Conservation (phyloP, 345 rosid genomes). For the Pistacia integerrima region DNA sequence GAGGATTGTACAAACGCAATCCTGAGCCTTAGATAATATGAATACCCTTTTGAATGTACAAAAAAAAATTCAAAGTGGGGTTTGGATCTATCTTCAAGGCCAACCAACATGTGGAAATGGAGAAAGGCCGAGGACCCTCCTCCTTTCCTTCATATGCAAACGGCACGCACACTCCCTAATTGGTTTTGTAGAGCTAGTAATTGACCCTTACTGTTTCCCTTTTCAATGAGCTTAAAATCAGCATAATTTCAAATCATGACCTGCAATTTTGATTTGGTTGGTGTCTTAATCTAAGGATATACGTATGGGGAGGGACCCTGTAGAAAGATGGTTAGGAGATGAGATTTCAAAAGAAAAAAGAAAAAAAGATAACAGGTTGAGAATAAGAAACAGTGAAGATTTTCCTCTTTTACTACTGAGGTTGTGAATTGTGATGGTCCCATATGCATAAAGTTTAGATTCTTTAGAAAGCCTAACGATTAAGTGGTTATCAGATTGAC, state of each 20-base stretch:
- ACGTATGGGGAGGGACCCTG: not conserved
- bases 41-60: not conserved
- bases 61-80: slow-evolving; percentile 9
- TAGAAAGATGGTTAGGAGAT: too few species aligned
- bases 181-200: not conserved
- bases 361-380: not conserved
- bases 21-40: not conserved
- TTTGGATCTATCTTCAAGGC: slow-evolving; percentile 10
- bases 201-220: not conserved
- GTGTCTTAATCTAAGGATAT: not conserved
- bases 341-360: not conserved
- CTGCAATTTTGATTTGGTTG: slow-evolving; percentile 8
- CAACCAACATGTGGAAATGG: not conserved
- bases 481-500: not conserved
- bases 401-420: not conserved
- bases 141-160: not conserved
- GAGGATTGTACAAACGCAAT: not conserved
- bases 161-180: not conserved
- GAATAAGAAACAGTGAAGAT: not conserved
- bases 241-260: not conserved
- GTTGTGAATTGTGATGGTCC: not conserved
- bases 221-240: not conserved
- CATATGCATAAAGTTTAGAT: not conserved
- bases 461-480: not conserved
- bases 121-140: not conserved